Evolutionary conservation across 805 yeast genomes (phyloP), one percentile per base, ranked within the genome.

Genomic region (Zygoascus flipseniorum): DNA sequence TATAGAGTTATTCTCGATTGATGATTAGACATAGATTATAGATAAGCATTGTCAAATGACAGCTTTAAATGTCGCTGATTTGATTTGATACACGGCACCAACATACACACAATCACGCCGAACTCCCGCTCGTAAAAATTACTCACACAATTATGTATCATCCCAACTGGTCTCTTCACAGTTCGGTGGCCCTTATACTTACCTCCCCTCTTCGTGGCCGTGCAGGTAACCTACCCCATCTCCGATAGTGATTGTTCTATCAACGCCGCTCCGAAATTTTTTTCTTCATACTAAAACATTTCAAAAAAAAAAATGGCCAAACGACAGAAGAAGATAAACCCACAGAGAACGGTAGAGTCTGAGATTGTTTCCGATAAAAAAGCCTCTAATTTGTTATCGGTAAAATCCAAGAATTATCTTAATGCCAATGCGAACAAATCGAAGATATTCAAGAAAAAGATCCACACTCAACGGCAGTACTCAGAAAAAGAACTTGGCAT

Each of bases 401-500:
- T 51, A 16, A 53, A 51, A 28, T 51, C 56, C 5, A 48, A 46
- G n/a, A 59, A 57, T 48, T 58, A 56, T 47, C 50, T 52, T 23
- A 58, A 54, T 19, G 53, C 57, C 32, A 43, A 41, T 10, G n/a
- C 8, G 6, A 50, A 55, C 23, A 52, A 56, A 37, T 26, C 54
- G 28, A 54, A 54, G 48, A 47, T 35, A 2, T 35, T 47, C 31
- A 55, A 52, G 46, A 52, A 52, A 44, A 56, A 62, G 54, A 57
- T 55, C 57, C 65, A 67, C 54, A 64, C 61, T 48, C 60, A 54
- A 1, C 50, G 69, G 8, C 64, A 61, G 8, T 87, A 83, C 63
- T 75, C 81, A 10, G 97, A 90, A 60, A 84, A 82, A 56, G 95
- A 89, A 61, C 73, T 90, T 42, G 81, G 85, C 45, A 72, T 90